Base-by-base conservation (phyloP, 225 moss, liverwort and hornwort genomes). In the Anthoceros angustus region DNA sequence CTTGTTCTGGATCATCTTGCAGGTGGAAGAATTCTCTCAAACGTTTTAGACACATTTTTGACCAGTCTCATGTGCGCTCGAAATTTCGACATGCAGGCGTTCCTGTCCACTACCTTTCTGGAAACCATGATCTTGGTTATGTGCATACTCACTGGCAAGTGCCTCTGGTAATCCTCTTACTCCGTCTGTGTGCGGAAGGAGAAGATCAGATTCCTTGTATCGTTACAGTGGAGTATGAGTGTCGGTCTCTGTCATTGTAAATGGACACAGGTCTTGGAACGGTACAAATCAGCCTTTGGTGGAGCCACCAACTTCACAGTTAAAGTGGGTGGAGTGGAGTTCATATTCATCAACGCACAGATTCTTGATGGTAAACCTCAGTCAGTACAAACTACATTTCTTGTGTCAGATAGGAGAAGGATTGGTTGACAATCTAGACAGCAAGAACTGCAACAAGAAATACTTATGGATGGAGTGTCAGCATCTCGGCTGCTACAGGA, bases 61-160 rank as follows among this genome's bases (percentile, higher is more conserved):
- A 86, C 70, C 86, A 89, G 72, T 80, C 86, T 18, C 79, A 84
- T 48, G 79, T 80, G 71, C 83, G 80, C 67, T 70, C 76, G 41
- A 71, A 80, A 70, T 72, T 67, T 66, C 74, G 83, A 70, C 74
- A 68, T 62, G 75, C 67, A 46, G 61, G 74, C 48, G 75, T 86
- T 66, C 88, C 86, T 68, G 77, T 82, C 39, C 73, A 80, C 64
- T 84, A 79, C 65, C 80, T 89, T 39, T 78, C 88, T 70, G 88
- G 86, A 66, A 89, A 78, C 64, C 86, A 89, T 72, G 86, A 89
- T 79, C 73, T 89, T 61, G 88, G 88, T 67, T 84, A 86, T 25
- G 83, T 75, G 72, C 78, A 80, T 69, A 77, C 76, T 71, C 78
- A 86, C 64, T 67, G 73, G 25, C 61, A 80, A 25, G 77, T 70